Evolutionary conservation across 768 basidiomycete genomes (phyloP).

Genomic region (Lentinula lateritia): DNA sequence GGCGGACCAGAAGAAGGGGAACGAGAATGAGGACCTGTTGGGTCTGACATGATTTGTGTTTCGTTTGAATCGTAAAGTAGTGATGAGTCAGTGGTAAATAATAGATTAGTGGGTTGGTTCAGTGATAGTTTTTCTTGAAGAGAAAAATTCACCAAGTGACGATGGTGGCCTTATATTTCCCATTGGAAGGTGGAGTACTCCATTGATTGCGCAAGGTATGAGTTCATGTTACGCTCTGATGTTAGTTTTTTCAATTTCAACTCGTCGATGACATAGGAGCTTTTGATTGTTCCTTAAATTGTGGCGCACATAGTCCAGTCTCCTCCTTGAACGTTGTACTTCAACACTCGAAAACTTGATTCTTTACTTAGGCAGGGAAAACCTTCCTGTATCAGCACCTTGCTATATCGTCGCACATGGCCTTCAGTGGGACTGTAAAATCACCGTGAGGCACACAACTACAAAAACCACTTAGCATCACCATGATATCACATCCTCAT

Average conservation of each 20-base stretch:
- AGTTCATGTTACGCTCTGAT: neutral
- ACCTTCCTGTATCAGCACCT: too few species aligned
- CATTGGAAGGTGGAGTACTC: neutral
- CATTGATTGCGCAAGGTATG: conserved; percentile 4
- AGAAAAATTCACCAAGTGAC: neutral
- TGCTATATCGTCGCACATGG: too few species aligned
- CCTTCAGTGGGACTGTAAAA: too few species aligned
- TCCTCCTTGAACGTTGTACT: too few species aligned
- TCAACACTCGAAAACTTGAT: too few species aligned
- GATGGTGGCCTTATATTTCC: neutral
- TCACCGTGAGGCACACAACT: too few species aligned
- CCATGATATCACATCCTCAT: neutral
- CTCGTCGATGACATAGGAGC: too few species aligned
- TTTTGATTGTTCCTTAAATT: neutral
- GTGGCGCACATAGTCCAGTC: too few species aligned
- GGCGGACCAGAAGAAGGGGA: neutral
- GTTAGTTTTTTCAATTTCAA: neutral
- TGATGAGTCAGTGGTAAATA: neutral
- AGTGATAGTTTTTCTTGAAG: neutral
- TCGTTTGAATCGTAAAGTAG: neutral
- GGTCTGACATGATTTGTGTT: neutral
- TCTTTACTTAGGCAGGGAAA: too few species aligned
- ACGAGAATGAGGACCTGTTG: neutral
- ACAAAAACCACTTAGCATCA: neutral
- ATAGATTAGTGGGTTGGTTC: neutral